phyloP scores from a whole-genome alignment of 2,329 filamentous ascomycete genomes.

The Alternaria solani region DNA sequence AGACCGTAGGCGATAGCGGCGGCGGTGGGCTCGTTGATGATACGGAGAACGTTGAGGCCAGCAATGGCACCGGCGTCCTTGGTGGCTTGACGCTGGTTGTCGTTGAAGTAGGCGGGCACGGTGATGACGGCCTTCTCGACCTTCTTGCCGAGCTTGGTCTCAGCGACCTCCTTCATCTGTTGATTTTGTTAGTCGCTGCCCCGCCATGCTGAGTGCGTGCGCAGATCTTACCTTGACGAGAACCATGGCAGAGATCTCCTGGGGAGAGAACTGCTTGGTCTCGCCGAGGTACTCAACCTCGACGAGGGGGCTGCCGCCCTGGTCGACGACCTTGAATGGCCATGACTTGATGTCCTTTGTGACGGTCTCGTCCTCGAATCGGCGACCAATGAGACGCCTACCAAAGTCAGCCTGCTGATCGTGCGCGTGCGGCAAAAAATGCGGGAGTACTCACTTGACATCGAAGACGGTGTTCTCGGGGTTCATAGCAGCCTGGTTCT shows the following conservation, averaged over 20 bases:
- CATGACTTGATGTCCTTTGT: conserved; percentile 99
- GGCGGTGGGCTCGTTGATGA: conserved; percentile 99
- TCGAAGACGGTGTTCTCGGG: conserved; percentile 98
- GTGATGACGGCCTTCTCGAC: conserved; percentile 99
- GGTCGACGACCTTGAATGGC: conserved; percentile 98
- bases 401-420: conserved; percentile 40
- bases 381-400: conserved; percentile 96
- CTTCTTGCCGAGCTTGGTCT: conserved; percentile 98
- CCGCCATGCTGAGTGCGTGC: neutral
- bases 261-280: conserved; percentile 94
- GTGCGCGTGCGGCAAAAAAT: neutral
- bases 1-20: conserved; percentile 99
- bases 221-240: conserved; percentile 79
- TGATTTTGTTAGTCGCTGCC: conserved; percentile 30
- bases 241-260: conserved; percentile 99
- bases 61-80: conserved; percentile 99
- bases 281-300: conserved; percentile 95
- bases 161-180: conserved; percentile 99
- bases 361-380: conserved; percentile 93
- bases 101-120: conserved; percentile 99
- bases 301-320: conserved; percentile 86
- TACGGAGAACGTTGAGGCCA: conserved; percentile 97
- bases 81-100: conserved; percentile 99
- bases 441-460: conserved; percentile 81
- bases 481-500: conserved; percentile 99